Evolutionary conservation across 2,329 filamentous ascomycete species (phyloP).

Genomic region (Nothophaeocryptopus gaeumannii): DNA sequence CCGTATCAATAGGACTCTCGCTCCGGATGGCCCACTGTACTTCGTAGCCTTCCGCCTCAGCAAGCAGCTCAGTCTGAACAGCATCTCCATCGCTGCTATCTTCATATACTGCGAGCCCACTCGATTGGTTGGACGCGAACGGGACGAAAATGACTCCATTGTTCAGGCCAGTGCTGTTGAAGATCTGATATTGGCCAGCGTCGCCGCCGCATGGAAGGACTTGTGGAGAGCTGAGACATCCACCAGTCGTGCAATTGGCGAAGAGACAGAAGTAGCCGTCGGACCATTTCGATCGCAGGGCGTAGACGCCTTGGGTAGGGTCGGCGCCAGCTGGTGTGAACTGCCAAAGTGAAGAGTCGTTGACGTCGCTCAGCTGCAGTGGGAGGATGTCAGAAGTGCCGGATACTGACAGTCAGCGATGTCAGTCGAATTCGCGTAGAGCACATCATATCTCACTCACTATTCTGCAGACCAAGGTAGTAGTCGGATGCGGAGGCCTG

Average conservation of each 20-base stretch:
- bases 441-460: too few species aligned
- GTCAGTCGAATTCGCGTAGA: too few species aligned
- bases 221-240: not conserved
- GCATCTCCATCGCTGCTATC: constrained; percentile 7
- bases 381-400: not conserved
- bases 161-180: constrained; percentile 2
- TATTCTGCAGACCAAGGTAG: constrained; percentile 9
- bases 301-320: constrained; percentile 9
- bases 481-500: constrained; percentile 13
- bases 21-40: constrained; percentile 10
- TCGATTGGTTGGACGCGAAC: not conserved
- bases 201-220: constrained; percentile 6
- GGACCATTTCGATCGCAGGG: constrained; percentile 8
- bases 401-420: not conserved
- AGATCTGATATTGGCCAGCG: constrained; percentile 8
- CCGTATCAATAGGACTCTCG: constrained; percentile 1
- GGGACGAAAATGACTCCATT: constrained; percentile 8
- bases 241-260: constrained; percentile 2
- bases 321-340: constrained; percentile 10
- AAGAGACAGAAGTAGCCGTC: constrained; percentile 8
- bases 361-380: constrained; percentile 8
- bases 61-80: constrained; percentile 2
- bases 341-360: constrained; percentile 8
- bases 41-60: constrained; percentile 1
- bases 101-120: constrained; percentile 2